These are phyloP conservation scores for Exophiala phaeomuriformis DNA, from an alignment of 2,329 filamentous ascomycete genomes.

Conservation along the genomic window DNA sequence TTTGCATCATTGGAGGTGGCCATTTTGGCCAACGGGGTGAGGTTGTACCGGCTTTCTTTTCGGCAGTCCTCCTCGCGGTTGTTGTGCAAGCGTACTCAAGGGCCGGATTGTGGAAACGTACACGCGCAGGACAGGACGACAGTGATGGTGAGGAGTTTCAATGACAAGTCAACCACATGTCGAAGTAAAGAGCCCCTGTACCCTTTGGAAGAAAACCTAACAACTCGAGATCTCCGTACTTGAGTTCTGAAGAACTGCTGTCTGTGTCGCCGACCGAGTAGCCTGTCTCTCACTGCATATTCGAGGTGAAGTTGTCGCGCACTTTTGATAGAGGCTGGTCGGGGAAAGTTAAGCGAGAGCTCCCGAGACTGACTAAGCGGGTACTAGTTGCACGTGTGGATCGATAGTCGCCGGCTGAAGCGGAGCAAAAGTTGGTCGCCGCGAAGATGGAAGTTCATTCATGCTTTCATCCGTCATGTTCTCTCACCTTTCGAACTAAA, in stretches of 20 bases:
- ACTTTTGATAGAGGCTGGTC: neutral
- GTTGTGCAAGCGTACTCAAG: neutral
- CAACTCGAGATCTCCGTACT: neutral
- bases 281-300: neutral
- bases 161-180: neutral
- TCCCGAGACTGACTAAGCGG: neutral
- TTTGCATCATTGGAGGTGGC: constrained; percentile 20
- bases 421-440: neutral
- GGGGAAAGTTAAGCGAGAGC: neutral
- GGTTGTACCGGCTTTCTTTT: too few relatives aligned
- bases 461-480: neutral
- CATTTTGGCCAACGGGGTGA: constrained; percentile 15
- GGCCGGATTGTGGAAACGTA: neutral
- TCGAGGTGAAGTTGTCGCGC: neutral
- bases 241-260: neutral
- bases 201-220: too few relatives aligned
- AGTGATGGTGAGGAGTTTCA: neutral
- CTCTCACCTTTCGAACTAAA: neutral
- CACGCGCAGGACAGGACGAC: neutral
- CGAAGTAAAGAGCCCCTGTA: neutral
- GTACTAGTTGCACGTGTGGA: neutral
- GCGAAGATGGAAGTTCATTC: neutral
- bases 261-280: neutral
- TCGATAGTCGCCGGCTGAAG: neutral
- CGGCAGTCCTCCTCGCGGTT: neutral